A percentile compares a stretch with the other conserved stretches of the same genome.
phyloP scores from a whole-genome alignment of 1,139 yeast genomes.

The Tardiomyces digboiensis region DNA sequence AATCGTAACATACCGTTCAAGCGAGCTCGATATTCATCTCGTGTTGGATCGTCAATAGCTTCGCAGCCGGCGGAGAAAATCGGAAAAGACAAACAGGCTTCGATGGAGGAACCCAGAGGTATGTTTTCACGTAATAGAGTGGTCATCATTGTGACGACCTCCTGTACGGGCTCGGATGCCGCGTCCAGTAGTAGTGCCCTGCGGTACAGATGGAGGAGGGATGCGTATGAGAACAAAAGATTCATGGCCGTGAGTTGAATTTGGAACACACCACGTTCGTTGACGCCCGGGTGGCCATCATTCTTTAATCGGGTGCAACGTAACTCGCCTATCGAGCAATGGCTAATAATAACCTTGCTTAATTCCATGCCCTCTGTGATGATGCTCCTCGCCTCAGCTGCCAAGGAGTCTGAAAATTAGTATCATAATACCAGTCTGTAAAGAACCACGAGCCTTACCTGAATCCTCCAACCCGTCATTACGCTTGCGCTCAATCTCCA shows the following conservation, averaged over 20 bases:
- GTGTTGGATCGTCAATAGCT: conserved; percentile 28
- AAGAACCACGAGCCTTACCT: too few species aligned
- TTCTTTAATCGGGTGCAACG: background rate
- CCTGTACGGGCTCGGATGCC: conserved; percentile 36
- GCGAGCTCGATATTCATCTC: conserved; percentile 31
- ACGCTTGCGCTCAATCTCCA: conserved; percentile 1
- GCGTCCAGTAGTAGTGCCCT: conserved; percentile 39
- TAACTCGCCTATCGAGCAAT: conserved; percentile 1
- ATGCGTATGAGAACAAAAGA: conserved; percentile 40
- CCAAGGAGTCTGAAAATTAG: too few species aligned
- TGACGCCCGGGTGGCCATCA: background rate
- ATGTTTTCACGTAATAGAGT: conserved; percentile 30
- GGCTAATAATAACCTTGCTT: background rate
- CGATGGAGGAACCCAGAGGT: conserved; percentile 39
- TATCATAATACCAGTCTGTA: conserved; percentile 11
- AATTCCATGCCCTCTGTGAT: background rate
- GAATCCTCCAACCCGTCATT: background rate
- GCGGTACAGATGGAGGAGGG: conserved; percentile 41
- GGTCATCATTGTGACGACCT: conserved; percentile 34
- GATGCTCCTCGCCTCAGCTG: conserved; percentile 3
- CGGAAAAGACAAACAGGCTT: conserved; percentile 44
- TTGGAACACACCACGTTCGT: background rate
- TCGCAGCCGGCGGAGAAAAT: conserved; percentile 49
- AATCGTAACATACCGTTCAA: conserved; percentile 32
- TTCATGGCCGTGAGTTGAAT: conserved; percentile 37